Percentiles rank a stretch among this genome's conserved stretches.
These are phyloP conservation scores for Phytophthora tentaculata DNA, from an alignment of 352 stramenopile genomes.

Conservation along the genomic window DNA sequence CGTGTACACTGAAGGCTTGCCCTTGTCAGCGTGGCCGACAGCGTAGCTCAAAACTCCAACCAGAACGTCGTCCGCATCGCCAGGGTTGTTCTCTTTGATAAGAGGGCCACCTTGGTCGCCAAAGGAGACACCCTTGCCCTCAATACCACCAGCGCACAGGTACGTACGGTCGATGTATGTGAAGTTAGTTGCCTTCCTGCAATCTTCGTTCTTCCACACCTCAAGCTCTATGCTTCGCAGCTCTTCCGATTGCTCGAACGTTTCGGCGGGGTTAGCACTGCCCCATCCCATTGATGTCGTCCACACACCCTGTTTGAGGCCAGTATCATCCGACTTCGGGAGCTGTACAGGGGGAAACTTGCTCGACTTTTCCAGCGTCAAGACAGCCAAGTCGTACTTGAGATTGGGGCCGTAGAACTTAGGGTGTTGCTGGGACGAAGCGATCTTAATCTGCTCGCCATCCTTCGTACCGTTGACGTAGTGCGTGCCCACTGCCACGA, in stretches of 20 bases:
- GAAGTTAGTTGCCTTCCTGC: slow-evolving; percentile 6
- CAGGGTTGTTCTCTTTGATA: slow-evolving; percentile 7
- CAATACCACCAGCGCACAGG: slow-evolving; percentile 11
- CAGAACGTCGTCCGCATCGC: slow-evolving; percentile 12
- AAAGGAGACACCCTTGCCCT: slow-evolving; percentile 5
- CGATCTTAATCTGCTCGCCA: slow-evolving; percentile 19
- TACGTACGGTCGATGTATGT: slow-evolving; percentile 15
- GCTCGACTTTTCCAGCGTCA: slow-evolving; percentile 35
- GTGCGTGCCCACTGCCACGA: slow-evolving; percentile 6
- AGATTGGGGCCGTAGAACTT: slow-evolving; percentile 5
- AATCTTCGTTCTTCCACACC: slow-evolving; percentile 24
- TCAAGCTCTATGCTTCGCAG: slow-evolving; percentile 38
- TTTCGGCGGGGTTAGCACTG: slow-evolving; percentile 15
- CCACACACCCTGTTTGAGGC: neutral
- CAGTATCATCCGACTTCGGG: neutral
- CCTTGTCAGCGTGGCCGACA: slow-evolving; percentile 4
- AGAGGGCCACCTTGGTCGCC: slow-evolving; percentile 23
- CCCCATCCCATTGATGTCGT: slow-evolving; percentile 3
- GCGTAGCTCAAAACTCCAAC: slow-evolving; percentile 19
- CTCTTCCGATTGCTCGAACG: slow-evolving; percentile 25
- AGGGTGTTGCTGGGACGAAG: neutral
- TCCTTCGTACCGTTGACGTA: slow-evolving; percentile 3
- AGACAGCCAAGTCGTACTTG: slow-evolving; percentile 38
- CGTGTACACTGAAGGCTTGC: slow-evolving; percentile 20
- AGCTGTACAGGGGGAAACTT: slow-evolving; percentile 35